Evolutionary conservation across 306 rosid genomes (phyloP).

Genomic region (Glycine latifolia): DNA sequence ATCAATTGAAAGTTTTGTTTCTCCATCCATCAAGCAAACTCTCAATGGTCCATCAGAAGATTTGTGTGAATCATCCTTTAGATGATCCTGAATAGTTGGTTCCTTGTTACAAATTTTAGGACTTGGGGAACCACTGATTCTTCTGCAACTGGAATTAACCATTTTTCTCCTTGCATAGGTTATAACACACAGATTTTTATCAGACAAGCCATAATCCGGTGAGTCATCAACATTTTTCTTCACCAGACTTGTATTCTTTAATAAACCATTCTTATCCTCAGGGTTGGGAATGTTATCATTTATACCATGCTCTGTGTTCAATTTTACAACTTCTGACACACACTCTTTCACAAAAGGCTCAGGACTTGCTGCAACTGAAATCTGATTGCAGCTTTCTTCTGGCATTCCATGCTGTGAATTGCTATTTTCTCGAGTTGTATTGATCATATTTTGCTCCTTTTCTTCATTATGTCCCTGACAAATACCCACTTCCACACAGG

Average conservation of each 20-base stretch:
- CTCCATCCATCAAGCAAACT: constrained; percentile 38
- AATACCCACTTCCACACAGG: constrained; percentile 37
- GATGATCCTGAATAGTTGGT: constrained; percentile 37
- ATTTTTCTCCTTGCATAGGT: constrained; percentile 38
- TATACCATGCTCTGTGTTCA: constrained; percentile 29
- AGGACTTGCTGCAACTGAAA: constrained; percentile 41
- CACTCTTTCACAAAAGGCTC: constrained; percentile 31
- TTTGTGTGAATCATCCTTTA: constrained; percentile 26
- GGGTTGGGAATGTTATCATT: constrained; percentile 32
- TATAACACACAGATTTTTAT: constrained; percentile 1
- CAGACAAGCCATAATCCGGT: constrained; percentile 17
- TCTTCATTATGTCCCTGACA: constrained; percentile 37
- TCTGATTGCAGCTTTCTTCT: constrained; percentile 26
- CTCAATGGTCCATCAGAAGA: not conserved
- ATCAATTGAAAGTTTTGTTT: constrained; percentile 32
- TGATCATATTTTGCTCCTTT: constrained; percentile 27
- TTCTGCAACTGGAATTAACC: not conserved
- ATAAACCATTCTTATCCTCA: constrained; percentile 27
- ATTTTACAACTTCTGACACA: constrained; percentile 40
- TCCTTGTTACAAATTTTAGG: constrained; percentile 32
- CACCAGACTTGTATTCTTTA: constrained; percentile 30
- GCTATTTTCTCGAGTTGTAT: constrained; percentile 39
- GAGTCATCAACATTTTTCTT: constrained; percentile 25
- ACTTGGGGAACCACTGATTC: constrained; percentile 6
- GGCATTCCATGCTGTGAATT: constrained; percentile 4